Conservation (phyloP, 495 filamentous ascomycete species). For the Mycothermus thermophilus region DNA sequence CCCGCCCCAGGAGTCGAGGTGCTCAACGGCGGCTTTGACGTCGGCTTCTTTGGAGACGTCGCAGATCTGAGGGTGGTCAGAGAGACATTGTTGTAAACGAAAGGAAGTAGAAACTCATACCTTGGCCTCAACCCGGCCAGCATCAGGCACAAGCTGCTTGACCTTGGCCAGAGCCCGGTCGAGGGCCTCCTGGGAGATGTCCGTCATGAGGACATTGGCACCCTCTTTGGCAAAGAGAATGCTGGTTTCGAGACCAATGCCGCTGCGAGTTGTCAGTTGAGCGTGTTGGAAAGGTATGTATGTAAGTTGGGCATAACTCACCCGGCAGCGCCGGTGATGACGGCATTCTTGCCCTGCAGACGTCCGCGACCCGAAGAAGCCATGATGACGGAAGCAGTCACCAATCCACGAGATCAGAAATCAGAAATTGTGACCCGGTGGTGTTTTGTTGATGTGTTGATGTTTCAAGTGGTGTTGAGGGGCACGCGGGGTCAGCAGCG, state of each 20-base stretch:
- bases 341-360: conserved; percentile 80
- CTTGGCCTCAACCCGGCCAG: conserved; percentile 44
- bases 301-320: conserved; percentile 31
- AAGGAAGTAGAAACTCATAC: conserved; percentile 17
- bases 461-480: not conserved
- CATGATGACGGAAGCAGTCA: conserved; percentile 1
- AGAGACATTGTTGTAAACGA: not conserved
- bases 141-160: conserved; percentile 52
- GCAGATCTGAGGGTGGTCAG: conserved; percentile 27
- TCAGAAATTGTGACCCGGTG: too few relatives aligned
- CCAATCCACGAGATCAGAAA: too few relatives aligned
- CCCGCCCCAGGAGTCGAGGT: conserved; percentile 75
- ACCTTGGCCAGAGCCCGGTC: conserved; percentile 43
- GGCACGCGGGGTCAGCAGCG: conserved; percentile 1
- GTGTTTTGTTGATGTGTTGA: too few relatives aligned
- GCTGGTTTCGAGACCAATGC: conserved; percentile 88
- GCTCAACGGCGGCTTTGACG: conserved; percentile 55
- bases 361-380: conserved; percentile 34
- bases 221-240: conserved; percentile 89
- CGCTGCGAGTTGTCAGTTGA: conserved; percentile 35
- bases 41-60: conserved; percentile 59
- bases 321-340: conserved; percentile 89
- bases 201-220: conserved; percentile 70
- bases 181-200: conserved; percentile 63
- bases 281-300: not conserved